Conservation (phyloP, 78 protist genomes). For the Speleostelium caveatum region DNA sequence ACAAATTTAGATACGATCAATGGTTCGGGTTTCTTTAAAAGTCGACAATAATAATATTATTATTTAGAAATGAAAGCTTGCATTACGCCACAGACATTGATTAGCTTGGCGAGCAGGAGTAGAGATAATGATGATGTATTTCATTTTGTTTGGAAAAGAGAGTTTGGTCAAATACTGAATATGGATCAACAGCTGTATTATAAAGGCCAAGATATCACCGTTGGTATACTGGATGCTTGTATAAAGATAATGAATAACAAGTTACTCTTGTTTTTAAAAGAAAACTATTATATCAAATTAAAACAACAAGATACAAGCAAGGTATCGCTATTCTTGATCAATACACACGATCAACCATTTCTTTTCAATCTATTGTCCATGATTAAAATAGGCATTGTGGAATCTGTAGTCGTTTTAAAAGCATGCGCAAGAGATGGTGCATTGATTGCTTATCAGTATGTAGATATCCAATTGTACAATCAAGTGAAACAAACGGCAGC, state of each 20-base stretch:
- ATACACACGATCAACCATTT: not conserved
- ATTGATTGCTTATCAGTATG: not conserved
- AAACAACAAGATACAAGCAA: not conserved
- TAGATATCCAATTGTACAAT: too few relatives aligned
- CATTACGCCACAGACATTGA: not conserved
- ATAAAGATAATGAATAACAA: too few relatives aligned
- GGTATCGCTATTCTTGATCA: not conserved
- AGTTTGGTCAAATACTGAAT: not conserved
- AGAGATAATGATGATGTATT: not conserved
- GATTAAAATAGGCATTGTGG: not conserved
- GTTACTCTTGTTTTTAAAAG: not conserved
- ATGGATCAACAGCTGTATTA: not conserved
- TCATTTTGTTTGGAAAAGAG: not conserved
- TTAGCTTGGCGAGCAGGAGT: not conserved
- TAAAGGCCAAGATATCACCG: not conserved
- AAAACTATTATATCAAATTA: not conserved
- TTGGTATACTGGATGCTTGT: not conserved
- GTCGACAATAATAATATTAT: not conserved
- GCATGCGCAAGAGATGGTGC: not conserved
- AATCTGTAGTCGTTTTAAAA: too few relatives aligned
- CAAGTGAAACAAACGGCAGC: not conserved
- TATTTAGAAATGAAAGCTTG: not conserved
- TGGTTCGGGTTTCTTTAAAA: not conserved
- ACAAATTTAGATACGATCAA: not conserved
- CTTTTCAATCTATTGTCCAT: not conserved